Conservation (phyloP, 2,329 filamentous ascomycete genomes). For the Fusarium napiforme region DNA sequence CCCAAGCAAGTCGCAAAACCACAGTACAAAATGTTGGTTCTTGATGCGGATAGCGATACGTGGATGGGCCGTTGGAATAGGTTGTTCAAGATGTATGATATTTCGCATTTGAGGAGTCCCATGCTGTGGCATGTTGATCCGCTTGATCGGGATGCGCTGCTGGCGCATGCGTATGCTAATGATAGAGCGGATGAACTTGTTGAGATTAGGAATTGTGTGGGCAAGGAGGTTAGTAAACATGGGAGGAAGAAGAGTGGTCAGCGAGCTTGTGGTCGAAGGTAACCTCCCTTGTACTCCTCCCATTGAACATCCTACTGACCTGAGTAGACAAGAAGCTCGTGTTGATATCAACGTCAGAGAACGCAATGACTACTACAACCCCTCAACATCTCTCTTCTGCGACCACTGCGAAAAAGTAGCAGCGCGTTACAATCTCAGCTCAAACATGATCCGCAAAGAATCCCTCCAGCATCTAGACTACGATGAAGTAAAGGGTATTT, state of each 20-base stretch:
- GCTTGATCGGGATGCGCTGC: slow-evolving; percentile 76
- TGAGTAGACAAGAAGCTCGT: slow-evolving; percentile 53
- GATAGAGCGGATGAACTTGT: slow-evolving; percentile 71
- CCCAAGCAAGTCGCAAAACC: slow-evolving; percentile 23
- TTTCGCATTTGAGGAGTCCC: slow-evolving; percentile 77
- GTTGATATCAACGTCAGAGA: slow-evolving; percentile 73
- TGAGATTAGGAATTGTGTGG: slow-evolving; percentile 79
- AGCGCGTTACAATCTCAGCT: slow-evolving; percentile 60
- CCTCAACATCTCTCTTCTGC: slow-evolving; percentile 69
- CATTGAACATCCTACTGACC: too few species aligned
- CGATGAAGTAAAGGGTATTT: slow-evolving; percentile 57
- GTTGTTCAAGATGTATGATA: slow-evolving; percentile 75
- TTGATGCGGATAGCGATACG: slow-evolving; percentile 70
- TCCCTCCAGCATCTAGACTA: slow-evolving; percentile 71
- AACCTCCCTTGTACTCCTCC: too few species aligned
- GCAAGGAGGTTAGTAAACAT: slow-evolving; percentile 84
- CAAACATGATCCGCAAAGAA: slow-evolving; percentile 69
- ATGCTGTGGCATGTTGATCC: slow-evolving; percentile 89
- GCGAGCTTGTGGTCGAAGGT: slow-evolving; percentile 56
- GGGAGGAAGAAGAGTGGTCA: slow-evolving; percentile 70
- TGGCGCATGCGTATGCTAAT: slow-evolving; percentile 73
- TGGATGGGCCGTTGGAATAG: slow-evolving; percentile 80
- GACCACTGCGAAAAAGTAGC: slow-evolving; percentile 70
- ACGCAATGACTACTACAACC: slow-evolving; percentile 75
- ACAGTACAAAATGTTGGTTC: slow-evolving; percentile 65